Conservation (phyloP, 2,329 filamentous ascomycete genomes). For the Colletotrichum tropicale region DNA sequence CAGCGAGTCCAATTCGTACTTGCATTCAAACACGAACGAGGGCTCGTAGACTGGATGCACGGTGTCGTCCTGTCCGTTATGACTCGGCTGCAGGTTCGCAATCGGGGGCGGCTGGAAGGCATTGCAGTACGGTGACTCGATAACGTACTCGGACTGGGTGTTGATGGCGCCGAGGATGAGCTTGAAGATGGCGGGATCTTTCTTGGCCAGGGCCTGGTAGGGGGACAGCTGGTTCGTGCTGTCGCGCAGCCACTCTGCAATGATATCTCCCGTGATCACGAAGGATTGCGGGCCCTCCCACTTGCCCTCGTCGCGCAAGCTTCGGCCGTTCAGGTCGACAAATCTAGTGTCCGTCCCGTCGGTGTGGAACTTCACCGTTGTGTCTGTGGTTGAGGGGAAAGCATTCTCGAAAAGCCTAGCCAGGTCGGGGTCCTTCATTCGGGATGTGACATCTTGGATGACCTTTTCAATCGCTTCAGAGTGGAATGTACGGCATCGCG, state of each 20-base stretch:
- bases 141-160: conserved; percentile 94
- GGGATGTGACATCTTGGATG: conserved; percentile 79
- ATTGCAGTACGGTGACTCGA: conserved; percentile 95
- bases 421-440: conserved; percentile 84
- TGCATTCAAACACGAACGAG: conserved; percentile 91
- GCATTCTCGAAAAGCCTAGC: conserved; percentile 94
- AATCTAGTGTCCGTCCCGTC: conserved; percentile 52
- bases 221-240: conserved; percentile 92
- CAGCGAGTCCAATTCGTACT: conserved; percentile 96
- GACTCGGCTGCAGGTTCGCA: conserved; percentile 72
- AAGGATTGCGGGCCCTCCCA: conserved; percentile 92
- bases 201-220: conserved; percentile 84
- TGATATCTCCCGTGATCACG: conserved; percentile 91
- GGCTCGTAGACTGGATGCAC: conserved; percentile 91
- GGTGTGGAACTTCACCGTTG: conserved; percentile 86
- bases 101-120: conserved; percentile 95
- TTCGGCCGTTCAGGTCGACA: conserved; percentile 26
- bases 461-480: conserved; percentile 88
- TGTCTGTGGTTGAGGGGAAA: conserved; percentile 90
- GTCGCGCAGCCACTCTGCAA: conserved; percentile 90
- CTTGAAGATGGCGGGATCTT: conserved; percentile 77
- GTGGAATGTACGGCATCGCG: conserved; percentile 85
- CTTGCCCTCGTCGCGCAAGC: conserved; percentile 56
- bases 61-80: conserved; percentile 80
- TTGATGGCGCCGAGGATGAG: conserved; percentile 93